Evolutionary conservation across 2,329 filamentous ascomycete species (phyloP), one percentile per base, ranked within the genome.

Genomic region (Phialophora tarda): DNA sequence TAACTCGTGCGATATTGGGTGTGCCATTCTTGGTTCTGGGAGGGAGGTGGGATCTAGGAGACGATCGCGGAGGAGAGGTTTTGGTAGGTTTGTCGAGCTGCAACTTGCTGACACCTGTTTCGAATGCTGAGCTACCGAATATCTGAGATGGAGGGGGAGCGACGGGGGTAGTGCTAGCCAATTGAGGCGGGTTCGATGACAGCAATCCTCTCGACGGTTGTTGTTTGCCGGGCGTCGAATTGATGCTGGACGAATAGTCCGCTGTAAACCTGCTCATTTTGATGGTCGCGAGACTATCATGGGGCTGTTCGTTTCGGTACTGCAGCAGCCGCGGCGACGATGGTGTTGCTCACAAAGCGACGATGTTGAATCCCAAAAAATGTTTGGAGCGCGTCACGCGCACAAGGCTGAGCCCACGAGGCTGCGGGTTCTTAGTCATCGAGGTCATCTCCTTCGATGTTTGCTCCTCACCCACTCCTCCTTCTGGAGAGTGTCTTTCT

Each of bases 91-190:
- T 77, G 74, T 53, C 74, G 75, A 70, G 80, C 77, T 24, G 79
- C 68, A 50, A 76, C 75, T 68, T 81, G 67, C 44, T 76, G 72
- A 68, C 77, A 75, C 65, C 74, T 67, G 67, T 73, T 28, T 77
- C 78, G 63, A 82, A 75, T 67, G 82, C 81, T 17, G 85, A 85
- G 74, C 81, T 84, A 59, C 82, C 82, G 70, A 85, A 83, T 23
- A 83, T 72, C 51, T 80, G 80, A 6, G 82, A 81, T 30, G 84
- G 83, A 55, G 84, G 84, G 51, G 80, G 80, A 2, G 83, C 85
- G 64, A 81, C 80, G 34, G 85, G 85, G 24, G 85, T 87, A 62
- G 71, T 73, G 54, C 71, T 73, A 5, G 69, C 67, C 4, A 68
- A 64, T 32, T 71, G 65, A 47, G 68, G 61, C n/a, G 58, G 47